Evolutionary conservation across 208 protist species (phyloP).

Genomic region (Trypanosomatidae sp.): DNA sequence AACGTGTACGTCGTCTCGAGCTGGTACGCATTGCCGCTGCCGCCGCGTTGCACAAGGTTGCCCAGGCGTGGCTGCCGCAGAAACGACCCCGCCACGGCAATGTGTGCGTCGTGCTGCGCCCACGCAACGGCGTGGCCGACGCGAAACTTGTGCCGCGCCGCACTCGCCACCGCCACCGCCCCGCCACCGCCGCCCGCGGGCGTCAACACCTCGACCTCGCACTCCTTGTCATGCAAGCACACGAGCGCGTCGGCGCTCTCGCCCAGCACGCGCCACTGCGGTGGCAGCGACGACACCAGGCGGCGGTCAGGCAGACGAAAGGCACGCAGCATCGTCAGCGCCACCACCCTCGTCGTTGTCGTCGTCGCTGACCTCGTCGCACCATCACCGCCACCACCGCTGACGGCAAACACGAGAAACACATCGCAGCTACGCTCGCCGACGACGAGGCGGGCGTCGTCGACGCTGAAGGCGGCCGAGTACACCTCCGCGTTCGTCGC

Average conservation of each 20-base stretch:
- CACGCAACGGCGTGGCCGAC: constrained; percentile 56
- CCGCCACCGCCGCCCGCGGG: no score
- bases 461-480: constrained; percentile 26
- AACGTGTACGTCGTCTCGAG: constrained; percentile 16
- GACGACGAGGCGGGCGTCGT: constrained; percentile 33
- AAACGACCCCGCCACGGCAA: constrained; percentile 67
- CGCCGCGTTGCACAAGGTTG: constrained; percentile 12
- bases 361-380: no score
- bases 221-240: constrained; percentile 26
- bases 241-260: constrained; percentile 29
- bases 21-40: constrained; percentile 16
- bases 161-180: no score
- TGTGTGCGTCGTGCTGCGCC: constrained; percentile 16
- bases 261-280: constrained; percentile 30
- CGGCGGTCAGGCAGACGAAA: constrained; percentile 48
- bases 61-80: constrained; percentile 48
- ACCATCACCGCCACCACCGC: constrained; percentile 13
- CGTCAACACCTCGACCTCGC: constrained; percentile 55
- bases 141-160: constrained; percentile 61
- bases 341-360: no score
- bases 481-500: constrained; percentile 28
- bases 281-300: constrained; percentile 43
- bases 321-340: constrained; percentile 14
- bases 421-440: constrained; percentile 52
- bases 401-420: constrained; percentile 39